Conservation (phyloP, 176 grass and related monocot species). For the Pharus latifolius region DNA sequence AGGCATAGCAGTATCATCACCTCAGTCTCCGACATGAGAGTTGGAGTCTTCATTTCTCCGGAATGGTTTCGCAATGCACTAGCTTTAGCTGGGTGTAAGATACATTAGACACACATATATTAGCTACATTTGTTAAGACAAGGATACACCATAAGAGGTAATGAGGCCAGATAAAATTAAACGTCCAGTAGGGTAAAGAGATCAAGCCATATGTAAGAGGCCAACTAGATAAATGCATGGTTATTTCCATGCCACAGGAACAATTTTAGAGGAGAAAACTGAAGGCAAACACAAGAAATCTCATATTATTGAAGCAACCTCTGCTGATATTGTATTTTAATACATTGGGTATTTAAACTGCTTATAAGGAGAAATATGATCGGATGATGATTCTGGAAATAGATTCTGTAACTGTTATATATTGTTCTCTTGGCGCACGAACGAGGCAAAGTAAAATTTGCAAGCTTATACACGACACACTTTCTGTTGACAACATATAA, state of each 20-base stretch:
- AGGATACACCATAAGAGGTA: neutral
- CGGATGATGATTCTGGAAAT: neutral
- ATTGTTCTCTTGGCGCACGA: neutral
- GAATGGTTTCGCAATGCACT: conserved; percentile 51
- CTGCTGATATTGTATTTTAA: too few species aligned
- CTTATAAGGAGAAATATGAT: too few species aligned
- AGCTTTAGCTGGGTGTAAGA: conserved; percentile 66
- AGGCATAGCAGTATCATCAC: conserved; percentile 29
- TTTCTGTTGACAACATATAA: too few species aligned
- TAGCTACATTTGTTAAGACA: conserved; percentile 9
- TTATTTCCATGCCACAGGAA: neutral
- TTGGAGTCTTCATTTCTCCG: conserved; percentile 72
- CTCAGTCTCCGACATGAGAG: conserved; percentile 60
- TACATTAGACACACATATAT: conserved; percentile 1
- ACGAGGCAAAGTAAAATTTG: neutral
- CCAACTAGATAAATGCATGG: neutral
- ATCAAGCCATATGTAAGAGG: conserved; percentile 1
- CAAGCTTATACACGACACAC: neutral
- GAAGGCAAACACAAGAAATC: neutral
- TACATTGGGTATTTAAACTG: too few species aligned
- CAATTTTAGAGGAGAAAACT: neutral
- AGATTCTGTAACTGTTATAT: neutral
- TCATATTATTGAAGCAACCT: conserved; percentile 7
- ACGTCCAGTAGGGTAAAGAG: neutral
- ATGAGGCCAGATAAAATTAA: conserved; percentile 3